Evolutionary conservation across 2,329 filamentous ascomycete species (phyloP).

Genomic region (Davidsoniella eucalypti): DNA sequence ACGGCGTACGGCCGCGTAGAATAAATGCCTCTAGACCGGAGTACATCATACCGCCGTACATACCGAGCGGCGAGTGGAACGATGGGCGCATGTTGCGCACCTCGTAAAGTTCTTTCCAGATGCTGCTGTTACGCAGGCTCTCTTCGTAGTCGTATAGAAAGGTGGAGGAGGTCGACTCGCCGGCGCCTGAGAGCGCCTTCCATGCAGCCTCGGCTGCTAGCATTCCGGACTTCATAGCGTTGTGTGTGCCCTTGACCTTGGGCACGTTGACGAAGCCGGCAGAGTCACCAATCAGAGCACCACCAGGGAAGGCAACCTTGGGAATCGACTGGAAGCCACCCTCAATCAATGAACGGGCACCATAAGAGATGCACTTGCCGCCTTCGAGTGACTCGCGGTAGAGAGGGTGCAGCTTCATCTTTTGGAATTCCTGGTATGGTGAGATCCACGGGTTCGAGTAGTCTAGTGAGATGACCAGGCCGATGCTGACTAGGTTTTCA

Average conservation of each 20-base stretch:
- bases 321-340: slow-evolving; percentile 96
- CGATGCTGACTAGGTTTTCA: slow-evolving; percentile 85
- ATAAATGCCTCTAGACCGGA: slow-evolving; percentile 84
- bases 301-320: slow-evolving; percentile 90
- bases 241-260: slow-evolving; percentile 97
- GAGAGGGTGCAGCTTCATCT: slow-evolving; percentile 93
- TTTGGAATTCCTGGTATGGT: slow-evolving; percentile 92
- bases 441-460: slow-evolving; percentile 95
- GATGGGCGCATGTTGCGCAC: slow-evolving; percentile 96
- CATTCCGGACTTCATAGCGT: slow-evolving; percentile 95
- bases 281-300: slow-evolving; percentile 87
- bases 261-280: slow-evolving; percentile 95
- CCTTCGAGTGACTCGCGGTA: slow-evolving; percentile 79
- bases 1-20: slow-evolving; percentile 70
- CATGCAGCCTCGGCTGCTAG: slow-evolving; percentile 84
- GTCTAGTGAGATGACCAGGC: slow-evolving; percentile 82
- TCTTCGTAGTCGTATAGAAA: slow-evolving; percentile 95
- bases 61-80: slow-evolving; percentile 72
- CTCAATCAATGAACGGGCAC: slow-evolving; percentile 77
- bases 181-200: slow-evolving; percentile 44
- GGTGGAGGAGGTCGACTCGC: slow-evolving; percentile 46
- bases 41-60: slow-evolving; percentile 83
- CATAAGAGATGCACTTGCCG: slow-evolving; percentile 95
- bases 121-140: slow-evolving; percentile 63
- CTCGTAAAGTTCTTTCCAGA: slow-evolving; percentile 88